These are phyloP conservation scores for Phytophthora cactorum DNA, from an alignment of 352 stramenopile genomes.

Conservation along the genomic window DNA sequence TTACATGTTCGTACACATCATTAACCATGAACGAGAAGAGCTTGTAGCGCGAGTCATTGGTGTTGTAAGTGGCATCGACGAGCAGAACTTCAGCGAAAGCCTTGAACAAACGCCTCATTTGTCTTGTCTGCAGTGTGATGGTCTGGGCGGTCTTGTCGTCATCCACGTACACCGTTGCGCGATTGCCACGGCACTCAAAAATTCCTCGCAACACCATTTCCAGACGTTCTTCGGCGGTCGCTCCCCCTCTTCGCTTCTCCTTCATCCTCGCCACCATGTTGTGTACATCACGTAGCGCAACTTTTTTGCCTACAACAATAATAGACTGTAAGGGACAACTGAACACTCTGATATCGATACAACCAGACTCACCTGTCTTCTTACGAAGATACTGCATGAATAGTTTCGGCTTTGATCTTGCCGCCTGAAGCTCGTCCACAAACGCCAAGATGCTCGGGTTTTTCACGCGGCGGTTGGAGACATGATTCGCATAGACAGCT, in stretches of 20 bases:
- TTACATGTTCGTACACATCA: not conserved
- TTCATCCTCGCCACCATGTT: conserved; percentile 16
- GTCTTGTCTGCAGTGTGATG: conserved; percentile 8
- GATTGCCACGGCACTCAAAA: conserved; percentile 7
- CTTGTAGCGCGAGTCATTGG: conserved; percentile 13
- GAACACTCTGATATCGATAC: too few species aligned
- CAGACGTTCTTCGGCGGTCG: not conserved
- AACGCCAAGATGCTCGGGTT: too few species aligned
- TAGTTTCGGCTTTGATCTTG: too few species aligned
- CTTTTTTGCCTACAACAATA: conserved; percentile 5
- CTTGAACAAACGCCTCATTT: conserved; percentile 18
- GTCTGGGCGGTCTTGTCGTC: conserved; percentile 4
- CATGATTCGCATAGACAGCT: too few species aligned
- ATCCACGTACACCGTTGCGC: conserved; percentile 1
- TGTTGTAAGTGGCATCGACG: conserved; percentile 10
- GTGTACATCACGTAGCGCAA: conserved; percentile 9
- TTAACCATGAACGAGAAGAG: conserved; percentile 23
- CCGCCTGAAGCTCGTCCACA: too few species aligned
- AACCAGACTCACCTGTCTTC: too few species aligned
- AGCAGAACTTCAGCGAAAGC: conserved; percentile 16
- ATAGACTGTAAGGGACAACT: too few species aligned
- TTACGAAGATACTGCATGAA: too few species aligned
- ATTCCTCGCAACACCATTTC: not conserved
- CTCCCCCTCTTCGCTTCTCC: not conserved
- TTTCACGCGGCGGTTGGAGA: too few species aligned